phyloP scores from a whole-genome alignment of 306 rosid genomes.

The Styphnolobium japonicum region DNA sequence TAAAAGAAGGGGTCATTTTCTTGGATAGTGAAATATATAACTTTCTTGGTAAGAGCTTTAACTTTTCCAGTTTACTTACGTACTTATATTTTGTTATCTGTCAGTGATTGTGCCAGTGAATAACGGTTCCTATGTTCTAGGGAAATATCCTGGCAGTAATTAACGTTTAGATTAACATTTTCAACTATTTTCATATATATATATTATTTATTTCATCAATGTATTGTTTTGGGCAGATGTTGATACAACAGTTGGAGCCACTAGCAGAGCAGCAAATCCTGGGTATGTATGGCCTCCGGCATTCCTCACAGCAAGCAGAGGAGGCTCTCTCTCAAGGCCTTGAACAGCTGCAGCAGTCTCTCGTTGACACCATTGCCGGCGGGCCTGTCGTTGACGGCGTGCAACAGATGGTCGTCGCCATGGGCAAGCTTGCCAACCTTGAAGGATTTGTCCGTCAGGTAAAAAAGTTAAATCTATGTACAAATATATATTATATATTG shows the following conservation, averaged over 20 bases:
- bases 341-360: slow-evolving; percentile 83
- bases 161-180: neutral
- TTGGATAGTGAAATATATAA: neutral
- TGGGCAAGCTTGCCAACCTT: slow-evolving; percentile 67
- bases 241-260: slow-evolving; percentile 74
- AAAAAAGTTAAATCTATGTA: neutral
- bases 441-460: slow-evolving; percentile 93
- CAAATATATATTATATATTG: too few relatives aligned
- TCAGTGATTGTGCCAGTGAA: neutral
- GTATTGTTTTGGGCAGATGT: slow-evolving; percentile 44
- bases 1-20: neutral
- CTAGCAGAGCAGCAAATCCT: slow-evolving; percentile 76
- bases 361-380: slow-evolving; percentile 64
- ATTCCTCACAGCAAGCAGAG: slow-evolving; percentile 75
- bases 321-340: slow-evolving; percentile 87
- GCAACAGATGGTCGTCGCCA: slow-evolving; percentile 83
- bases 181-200: too few relatives aligned
- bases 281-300: slow-evolving; percentile 60
- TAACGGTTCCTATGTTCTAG: neutral
- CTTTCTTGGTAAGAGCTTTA: neutral
- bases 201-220: neutral
- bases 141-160: neutral
- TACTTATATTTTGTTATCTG: neutral
- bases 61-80: neutral
- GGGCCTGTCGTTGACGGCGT: slow-evolving; percentile 53